phyloP scores from a whole-genome alignment of 495 filamentous ascomycete species.

The Letharia lupina region DNA sequence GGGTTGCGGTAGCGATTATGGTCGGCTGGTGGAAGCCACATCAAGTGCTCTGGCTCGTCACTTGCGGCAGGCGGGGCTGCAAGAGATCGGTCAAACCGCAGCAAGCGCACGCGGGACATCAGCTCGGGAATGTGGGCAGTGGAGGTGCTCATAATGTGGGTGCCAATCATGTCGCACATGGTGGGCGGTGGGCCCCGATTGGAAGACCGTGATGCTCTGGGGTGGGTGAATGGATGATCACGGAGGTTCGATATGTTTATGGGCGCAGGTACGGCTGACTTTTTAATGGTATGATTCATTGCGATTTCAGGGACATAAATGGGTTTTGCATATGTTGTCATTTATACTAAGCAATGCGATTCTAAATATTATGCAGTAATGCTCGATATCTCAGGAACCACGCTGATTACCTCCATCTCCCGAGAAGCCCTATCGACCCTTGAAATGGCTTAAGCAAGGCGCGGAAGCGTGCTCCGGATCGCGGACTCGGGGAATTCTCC shows the following conservation, averaged over 20 bases:
- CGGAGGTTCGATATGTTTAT: not conserved
- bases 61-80: not conserved
- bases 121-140: not conserved
- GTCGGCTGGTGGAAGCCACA: constrained; percentile 12
- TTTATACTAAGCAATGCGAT: too few relatives aligned
- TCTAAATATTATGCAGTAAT: too few relatives aligned
- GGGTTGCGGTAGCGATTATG: not conserved
- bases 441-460: not conserved
- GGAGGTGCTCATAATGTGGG: not conserved
- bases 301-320: not conserved
- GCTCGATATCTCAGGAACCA: too few relatives aligned
- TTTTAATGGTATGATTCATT: not conserved
- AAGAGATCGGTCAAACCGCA: not conserved
- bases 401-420: too few relatives aligned
- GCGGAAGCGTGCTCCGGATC: not conserved
- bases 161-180: not conserved
- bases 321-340: too few relatives aligned
- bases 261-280: not conserved
- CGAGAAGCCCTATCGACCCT: not conserved
- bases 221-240: not conserved
- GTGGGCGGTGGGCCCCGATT: not conserved
- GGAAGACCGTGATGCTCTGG: not conserved
- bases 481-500: not conserved
- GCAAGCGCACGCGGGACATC: not conserved
- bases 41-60: constrained; percentile 9